Conservation (phyloP, 2,329 filamentous ascomycete species). For the Xylaria sp. region DNA sequence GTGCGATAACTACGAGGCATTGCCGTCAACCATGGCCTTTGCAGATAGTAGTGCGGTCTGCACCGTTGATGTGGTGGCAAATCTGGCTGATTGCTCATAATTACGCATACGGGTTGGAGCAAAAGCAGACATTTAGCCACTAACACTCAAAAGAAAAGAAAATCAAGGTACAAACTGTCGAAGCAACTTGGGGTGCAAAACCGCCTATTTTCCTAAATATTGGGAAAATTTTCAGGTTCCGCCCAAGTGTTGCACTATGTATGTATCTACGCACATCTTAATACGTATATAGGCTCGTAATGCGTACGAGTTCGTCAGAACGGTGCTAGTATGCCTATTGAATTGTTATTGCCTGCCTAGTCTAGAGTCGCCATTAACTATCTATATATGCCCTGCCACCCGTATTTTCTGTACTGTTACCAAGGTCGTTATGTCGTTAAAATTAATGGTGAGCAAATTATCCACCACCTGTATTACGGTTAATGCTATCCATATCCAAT, state of each 20-base stretch:
- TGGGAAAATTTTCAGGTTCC: background rate
- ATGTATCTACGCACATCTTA: background rate
- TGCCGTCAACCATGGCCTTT: background rate
- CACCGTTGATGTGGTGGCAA: background rate
- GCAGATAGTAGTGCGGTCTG: background rate
- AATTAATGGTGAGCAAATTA: background rate
- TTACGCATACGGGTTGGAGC: background rate
- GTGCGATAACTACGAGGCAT: no score
- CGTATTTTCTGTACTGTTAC: slow-evolving; percentile 15
- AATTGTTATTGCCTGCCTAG: slow-evolving; percentile 10
- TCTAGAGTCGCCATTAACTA: slow-evolving; percentile 11
- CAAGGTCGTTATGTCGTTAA: slow-evolving; percentile 26
- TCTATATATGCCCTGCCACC: slow-evolving; percentile 9
- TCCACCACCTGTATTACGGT: slow-evolving; percentile 7
- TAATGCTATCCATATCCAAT: background rate
- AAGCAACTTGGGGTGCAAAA: no score
- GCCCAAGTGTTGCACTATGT: background rate
- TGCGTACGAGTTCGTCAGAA: background rate
- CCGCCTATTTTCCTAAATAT: background rate
- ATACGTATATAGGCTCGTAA: background rate
- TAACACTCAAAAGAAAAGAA: background rate
- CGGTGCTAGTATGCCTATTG: slow-evolving; percentile 5
- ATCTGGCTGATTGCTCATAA: background rate
- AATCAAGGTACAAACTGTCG: background rate
- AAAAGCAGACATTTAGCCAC: background rate